Evolutionary conservation across 129 eudicot species (phyloP).

Genomic region (Ambrosia trifida): DNA sequence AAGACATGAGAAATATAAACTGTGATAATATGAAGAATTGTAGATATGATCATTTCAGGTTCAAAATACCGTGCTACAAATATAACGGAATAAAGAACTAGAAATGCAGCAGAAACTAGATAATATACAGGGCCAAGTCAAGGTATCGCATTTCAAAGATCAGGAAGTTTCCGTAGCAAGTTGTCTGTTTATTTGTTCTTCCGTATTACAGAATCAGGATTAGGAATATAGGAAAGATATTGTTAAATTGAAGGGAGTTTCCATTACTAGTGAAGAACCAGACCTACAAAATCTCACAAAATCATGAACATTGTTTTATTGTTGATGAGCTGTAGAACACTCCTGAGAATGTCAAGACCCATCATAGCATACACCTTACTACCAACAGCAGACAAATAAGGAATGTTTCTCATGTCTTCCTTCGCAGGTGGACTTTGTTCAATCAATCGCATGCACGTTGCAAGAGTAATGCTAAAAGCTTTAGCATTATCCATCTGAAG

Average conservation of each 20-base stretch:
- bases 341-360: constrained; percentile 14
- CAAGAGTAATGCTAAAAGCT: not conserved
- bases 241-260: too few species aligned
- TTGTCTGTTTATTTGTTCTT: constrained; percentile 1
- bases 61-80: not conserved
- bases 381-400: not conserved
- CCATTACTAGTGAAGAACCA: too few species aligned
- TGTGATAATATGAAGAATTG: not conserved
- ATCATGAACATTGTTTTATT: constrained; percentile 6
- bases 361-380: constrained; percentile 6
- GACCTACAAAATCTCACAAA: too few species aligned
- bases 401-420: not conserved
- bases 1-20: not conserved
- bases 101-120: constrained; percentile 9
- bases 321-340: constrained; percentile 7
- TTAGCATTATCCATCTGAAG: not conserved
- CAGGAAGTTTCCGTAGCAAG: constrained; percentile 9
- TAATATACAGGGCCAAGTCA: not conserved
- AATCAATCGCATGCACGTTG: not conserved
- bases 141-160: constrained; percentile 5
- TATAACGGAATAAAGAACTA: not conserved
- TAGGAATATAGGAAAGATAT: not conserved
- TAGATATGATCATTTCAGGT: not conserved
- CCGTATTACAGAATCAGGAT: constrained; percentile 1
- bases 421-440: constrained; percentile 3